Base-by-base conservation (phyloP, 192 early-diverging fungal genomes). In the Martensiomyces pterosporus region DNA sequence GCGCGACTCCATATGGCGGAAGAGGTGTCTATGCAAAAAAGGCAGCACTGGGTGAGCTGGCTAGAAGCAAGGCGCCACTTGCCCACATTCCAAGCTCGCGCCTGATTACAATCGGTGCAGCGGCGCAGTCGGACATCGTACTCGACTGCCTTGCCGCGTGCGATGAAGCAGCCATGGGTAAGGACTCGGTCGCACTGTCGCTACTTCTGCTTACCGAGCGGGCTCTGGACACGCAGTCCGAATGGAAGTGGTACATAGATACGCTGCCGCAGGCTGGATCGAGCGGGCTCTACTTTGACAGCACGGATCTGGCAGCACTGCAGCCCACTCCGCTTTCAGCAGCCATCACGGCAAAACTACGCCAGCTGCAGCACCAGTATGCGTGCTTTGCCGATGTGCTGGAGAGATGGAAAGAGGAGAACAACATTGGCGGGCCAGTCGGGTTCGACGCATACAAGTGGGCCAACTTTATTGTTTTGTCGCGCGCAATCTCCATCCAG, bases 151-250 rank as follows among this genome's bases (percentile, higher is more conserved):
- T 27, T 39, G 39, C 24, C 5, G 21, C 22, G 39, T 44, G 55
- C 1, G 38, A 14, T 4, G 32, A 18, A 23, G 23, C 10, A 14
- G 39, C 24, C 22, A 26, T 29, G 0, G 15, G 21, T 32, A 44
- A 34, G 17, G 58, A 61, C 12, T 22, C 49, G 0, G 37, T 47
- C 2, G 33, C 43, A 23, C 32, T 68, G 33, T 39, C 65, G 26
- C 57, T 68, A 3, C 57, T 68, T 39, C 22, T 68, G 12, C 33
- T 60, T 22, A 49, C 58, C 2, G 57, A 68, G 35, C 34, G 40
- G 12, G 65, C 58, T 5, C 32, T 15, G 2, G 65, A 49, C 8
- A 10, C 47, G 14, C 37, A 21, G 2, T 68, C 65, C 14, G 17
- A 10, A 5, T 68, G 57, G 57, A 23, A 43, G 3, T 60, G 57